Conservation (phyloP, 2,329 filamentous ascomycete genomes). For the Monilinia aucupariae region DNA sequence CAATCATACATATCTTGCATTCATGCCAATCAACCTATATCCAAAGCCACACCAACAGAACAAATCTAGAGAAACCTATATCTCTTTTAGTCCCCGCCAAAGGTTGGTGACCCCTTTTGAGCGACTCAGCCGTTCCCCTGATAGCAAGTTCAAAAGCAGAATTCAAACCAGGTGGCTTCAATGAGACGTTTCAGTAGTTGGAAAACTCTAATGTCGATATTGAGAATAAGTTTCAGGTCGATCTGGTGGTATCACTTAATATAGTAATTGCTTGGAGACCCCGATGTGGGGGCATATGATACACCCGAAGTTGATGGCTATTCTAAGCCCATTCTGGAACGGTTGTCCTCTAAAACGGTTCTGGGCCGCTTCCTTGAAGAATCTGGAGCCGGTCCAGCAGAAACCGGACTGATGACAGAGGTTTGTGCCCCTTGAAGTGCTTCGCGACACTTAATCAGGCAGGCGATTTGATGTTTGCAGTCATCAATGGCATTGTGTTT, state of each 20-base stretch:
- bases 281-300: background rate
- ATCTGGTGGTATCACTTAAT: too few species aligned
- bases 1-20: too few species aligned
- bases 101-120: background rate
- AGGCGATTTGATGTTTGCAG: constrained; percentile 8
- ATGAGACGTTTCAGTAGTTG: background rate
- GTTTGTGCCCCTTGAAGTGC: background rate
- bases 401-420: background rate
- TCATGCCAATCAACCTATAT: too few species aligned
- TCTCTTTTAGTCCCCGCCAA: too few species aligned
- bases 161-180: background rate
- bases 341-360: background rate
- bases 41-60: too few species aligned
- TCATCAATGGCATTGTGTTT: constrained; percentile 11
- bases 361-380: background rate
- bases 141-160: background rate
- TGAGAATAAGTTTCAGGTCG: background rate
- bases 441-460: constrained; percentile 1
- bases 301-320: background rate
- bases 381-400: background rate
- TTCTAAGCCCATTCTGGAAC: background rate
- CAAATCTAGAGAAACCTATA: too few species aligned
- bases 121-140: background rate
- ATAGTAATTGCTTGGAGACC: background rate
- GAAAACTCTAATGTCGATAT: background rate